These are phyloP conservation scores for Rheum nobile DNA, from an alignment of 148 eudicot species.

Conservation along the genomic window DNA sequence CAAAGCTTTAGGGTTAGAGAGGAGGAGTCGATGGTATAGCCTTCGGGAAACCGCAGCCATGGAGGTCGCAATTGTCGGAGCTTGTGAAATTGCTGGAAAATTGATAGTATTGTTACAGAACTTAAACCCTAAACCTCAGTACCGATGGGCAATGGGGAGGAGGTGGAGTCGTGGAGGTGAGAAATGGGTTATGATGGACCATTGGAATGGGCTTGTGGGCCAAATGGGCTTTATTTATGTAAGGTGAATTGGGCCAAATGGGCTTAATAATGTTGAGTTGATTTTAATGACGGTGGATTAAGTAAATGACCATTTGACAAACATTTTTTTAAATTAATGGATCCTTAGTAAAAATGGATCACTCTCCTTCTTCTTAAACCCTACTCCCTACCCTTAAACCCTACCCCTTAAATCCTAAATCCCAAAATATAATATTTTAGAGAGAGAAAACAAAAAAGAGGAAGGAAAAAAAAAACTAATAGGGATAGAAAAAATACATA, in stretches of 20 bases:
- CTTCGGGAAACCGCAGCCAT: constrained; percentile 21
- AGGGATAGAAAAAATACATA: no score
- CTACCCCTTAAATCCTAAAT: no score
- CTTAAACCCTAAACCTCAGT: constrained; percentile 2
- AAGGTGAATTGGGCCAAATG: background rate
- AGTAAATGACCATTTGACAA: no score
- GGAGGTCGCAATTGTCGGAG: constrained; percentile 28
- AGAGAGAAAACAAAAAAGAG: no score
- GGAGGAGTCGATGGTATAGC: constrained; percentile 18
- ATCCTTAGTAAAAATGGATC: no score
- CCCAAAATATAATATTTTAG: no score
- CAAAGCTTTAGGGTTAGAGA: background rate
- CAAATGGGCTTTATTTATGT: background rate
- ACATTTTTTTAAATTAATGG: no score
- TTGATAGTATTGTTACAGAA: background rate
- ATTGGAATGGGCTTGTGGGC: background rate
- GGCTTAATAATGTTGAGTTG: no score
- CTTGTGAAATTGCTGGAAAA: background rate
- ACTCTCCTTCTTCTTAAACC: no score
- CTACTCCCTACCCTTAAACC: no score
- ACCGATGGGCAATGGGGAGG: background rate
- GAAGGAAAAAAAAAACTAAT: no score
- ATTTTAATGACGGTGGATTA: no score
- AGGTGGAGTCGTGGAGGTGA: background rate
- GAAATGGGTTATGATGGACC: background rate